Percentiles rank a stretch among this genome's conserved stretches.
Conservation (phyloP, 805 yeast genomes). For the Nakazawaea populi region DNA sequence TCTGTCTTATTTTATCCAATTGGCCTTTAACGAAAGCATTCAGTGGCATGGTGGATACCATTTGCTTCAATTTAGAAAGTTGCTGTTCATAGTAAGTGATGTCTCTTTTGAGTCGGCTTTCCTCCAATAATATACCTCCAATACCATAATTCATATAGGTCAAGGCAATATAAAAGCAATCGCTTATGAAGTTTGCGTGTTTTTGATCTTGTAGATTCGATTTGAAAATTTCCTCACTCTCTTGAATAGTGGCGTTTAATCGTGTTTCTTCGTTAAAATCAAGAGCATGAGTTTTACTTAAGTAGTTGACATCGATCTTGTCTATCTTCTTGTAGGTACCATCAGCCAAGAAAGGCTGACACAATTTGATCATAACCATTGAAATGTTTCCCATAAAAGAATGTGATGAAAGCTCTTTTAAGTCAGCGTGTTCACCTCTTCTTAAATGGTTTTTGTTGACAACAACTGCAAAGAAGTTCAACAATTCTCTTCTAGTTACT, state of each 20-base stretch:
- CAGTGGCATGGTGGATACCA: conserved; percentile 17
- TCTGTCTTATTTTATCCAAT: conserved; percentile 25
- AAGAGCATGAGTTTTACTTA: conserved; percentile 47
- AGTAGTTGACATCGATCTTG: conserved; percentile 70
- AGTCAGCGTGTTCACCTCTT: conserved; percentile 77
- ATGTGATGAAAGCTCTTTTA: conserved; percentile 62
- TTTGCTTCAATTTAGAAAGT: conserved; percentile 43
- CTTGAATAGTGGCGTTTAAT: conserved; percentile 67
- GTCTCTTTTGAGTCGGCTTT: conserved; percentile 46
- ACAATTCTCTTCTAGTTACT: conserved; percentile 53
- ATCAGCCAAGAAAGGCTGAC: conserved; percentile 75
- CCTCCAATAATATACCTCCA: conserved; percentile 64
- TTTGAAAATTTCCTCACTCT: conserved; percentile 52
- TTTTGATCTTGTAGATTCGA: conserved; percentile 22
- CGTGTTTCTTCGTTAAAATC: conserved; percentile 80
- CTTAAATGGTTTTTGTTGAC: conserved; percentile 84
- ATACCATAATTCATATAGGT: conserved; percentile 84
- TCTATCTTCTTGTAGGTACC: conserved; percentile 60
- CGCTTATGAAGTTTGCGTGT: conserved; percentile 75
- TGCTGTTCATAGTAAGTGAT: conserved; percentile 48
- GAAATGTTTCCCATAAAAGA: conserved; percentile 79
- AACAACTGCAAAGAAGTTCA: conserved; percentile 65
- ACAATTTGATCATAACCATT: conserved; percentile 58
- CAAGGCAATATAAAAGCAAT: conserved; percentile 75
- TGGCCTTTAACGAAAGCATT: conserved; percentile 21